These are phyloP conservation scores for Tieghemiomyces parasiticus DNA, from an alignment of 192 early-diverging fungal species.

Conservation along the genomic window DNA sequence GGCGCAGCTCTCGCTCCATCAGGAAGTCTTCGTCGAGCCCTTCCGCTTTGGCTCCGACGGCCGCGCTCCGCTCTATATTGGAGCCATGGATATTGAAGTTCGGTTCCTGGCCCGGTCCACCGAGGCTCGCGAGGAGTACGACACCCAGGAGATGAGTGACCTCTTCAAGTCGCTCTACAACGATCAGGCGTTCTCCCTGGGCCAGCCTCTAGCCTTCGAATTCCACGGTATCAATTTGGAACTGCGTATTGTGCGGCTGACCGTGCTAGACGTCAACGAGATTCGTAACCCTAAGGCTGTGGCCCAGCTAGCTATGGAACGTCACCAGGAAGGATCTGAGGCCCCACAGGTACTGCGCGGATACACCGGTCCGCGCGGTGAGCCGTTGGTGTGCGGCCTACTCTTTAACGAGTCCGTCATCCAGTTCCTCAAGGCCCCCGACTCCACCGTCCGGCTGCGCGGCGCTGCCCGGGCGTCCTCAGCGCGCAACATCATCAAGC, in stretches of 20 bases:
- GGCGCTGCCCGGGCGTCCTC: conserved; percentile 42
- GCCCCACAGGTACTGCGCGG: neutral
- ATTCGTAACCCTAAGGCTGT: conserved; percentile 12
- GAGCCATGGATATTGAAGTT: conserved; percentile 37
- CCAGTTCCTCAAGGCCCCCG: conserved; percentile 48
- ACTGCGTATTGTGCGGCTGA: conserved; percentile 26
- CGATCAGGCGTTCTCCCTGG: conserved; percentile 64
- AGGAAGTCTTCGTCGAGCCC: conserved; percentile 37
- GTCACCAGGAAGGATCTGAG: neutral
- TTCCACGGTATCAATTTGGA: conserved; percentile 58
- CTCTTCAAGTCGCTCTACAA: conserved; percentile 49
- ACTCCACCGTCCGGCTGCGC: conserved; percentile 61
- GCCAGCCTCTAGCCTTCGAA: conserved; percentile 70
- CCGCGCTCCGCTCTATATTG: conserved; percentile 26
- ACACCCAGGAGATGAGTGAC: conserved; percentile 56
- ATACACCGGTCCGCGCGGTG: neutral
- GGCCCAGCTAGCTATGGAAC: neutral
- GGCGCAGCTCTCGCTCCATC: conserved; percentile 33
- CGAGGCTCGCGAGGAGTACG: conserved; percentile 39
- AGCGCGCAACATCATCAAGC: conserved; percentile 47
- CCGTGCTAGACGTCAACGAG: conserved; percentile 23
- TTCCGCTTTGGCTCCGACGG: conserved; percentile 27
- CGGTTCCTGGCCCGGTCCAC: conserved; percentile 33
- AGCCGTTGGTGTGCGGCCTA: conserved; percentile 32
- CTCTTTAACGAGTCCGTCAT: conserved; percentile 56